Base-by-base conservation (phyloP, 2,329 filamentous ascomycete species). In the Ceratocystis diversiconidia region DNA sequence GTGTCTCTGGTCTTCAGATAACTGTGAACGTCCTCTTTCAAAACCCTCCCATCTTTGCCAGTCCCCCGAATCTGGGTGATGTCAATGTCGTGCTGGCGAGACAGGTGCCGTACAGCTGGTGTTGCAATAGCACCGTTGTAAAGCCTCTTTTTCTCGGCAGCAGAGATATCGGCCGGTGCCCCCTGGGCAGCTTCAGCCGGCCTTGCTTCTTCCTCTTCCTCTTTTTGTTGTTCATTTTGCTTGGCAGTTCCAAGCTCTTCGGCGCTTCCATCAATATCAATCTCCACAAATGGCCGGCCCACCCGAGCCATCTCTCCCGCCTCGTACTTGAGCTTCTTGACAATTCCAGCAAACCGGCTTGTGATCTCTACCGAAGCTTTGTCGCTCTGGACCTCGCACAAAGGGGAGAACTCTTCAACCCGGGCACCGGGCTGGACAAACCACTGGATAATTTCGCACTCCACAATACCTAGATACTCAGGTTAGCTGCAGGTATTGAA, bases 361-460 rank as follows among this genome's bases (percentile, higher is more conserved):
- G 94, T 97, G 71, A 99, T 99, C 81, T 97, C 83, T 25, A 86
- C 84, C 1, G 85, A 84, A 62, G 94, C 94, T 76, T 99, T 99
- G 78, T 99, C 94, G 72, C 92, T 96, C 75, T 97, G 94, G 57
- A 99, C 95, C 78, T 99, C 94, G 77, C 94, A 99, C 60, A 99
- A 82, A 68, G 92, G 94, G 71, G 95, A 94, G 82, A 96, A 99
- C 78, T 99, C 92, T 78, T 99, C 92, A 71, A 99, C 92, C 66
- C 89, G 86, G 44, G 94, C 94, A 67, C 92, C 92, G 62, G 95
- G 91, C 76, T 96, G 88, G 70, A 99, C 92, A 74, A 97, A 99
- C 94, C 94, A 99, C 79, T 99, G 94, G 72, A 97, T 97, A 72
- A 99, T 90, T 76, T 99, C 94, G 73, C 94, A 96, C 78, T 99